Evolutionary conservation across 176 grass and related monocot genomes (phyloP).

Genomic region (Hordeum marinum): DNA sequence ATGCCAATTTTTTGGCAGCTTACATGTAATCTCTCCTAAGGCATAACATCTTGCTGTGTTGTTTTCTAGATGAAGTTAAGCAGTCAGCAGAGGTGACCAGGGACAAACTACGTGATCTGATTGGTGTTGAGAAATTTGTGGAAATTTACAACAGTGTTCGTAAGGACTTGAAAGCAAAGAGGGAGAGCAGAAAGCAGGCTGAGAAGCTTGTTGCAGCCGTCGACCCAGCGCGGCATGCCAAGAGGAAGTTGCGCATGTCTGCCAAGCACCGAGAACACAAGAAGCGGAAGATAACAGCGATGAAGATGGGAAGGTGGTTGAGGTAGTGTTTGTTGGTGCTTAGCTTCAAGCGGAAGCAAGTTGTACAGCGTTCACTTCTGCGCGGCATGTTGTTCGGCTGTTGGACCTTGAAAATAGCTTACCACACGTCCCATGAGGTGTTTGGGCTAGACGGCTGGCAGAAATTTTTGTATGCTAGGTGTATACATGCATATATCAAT

Average conservation of each 20-base stretch:
- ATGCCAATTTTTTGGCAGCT: neutral
- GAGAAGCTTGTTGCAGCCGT: constrained; percentile 66
- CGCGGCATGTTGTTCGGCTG: neutral
- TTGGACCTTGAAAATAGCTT: too few species aligned
- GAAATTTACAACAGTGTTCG: constrained; percentile 62
- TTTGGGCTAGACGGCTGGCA: neutral
- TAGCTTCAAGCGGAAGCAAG: neutral
- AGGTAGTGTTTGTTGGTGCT: constrained; percentile 32
- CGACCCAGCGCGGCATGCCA: constrained; percentile 65
- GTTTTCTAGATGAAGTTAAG: constrained; percentile 69
- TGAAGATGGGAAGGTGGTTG: constrained; percentile 73
- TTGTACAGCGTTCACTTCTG: constrained; percentile 9
- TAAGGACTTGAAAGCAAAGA: constrained; percentile 66
- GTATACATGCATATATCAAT: neutral
- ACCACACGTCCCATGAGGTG: too few species aligned
- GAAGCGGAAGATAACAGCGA: constrained; percentile 62
- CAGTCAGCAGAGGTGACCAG: constrained; percentile 58
- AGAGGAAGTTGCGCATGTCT: constrained; percentile 63
- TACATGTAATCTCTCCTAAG: neutral
- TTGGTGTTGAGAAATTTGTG: constrained; percentile 76
- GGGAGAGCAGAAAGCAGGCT: constrained; percentile 61
- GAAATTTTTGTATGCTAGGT: constrained; percentile 13
- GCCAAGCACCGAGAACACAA: constrained; percentile 66
- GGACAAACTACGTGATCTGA: constrained; percentile 52
- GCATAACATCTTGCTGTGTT: constrained; percentile 17